These are phyloP conservation scores for Quaeritorhiza haematococci DNA, from an alignment of 371 early-diverging fungal species.

Conservation along the genomic window DNA sequence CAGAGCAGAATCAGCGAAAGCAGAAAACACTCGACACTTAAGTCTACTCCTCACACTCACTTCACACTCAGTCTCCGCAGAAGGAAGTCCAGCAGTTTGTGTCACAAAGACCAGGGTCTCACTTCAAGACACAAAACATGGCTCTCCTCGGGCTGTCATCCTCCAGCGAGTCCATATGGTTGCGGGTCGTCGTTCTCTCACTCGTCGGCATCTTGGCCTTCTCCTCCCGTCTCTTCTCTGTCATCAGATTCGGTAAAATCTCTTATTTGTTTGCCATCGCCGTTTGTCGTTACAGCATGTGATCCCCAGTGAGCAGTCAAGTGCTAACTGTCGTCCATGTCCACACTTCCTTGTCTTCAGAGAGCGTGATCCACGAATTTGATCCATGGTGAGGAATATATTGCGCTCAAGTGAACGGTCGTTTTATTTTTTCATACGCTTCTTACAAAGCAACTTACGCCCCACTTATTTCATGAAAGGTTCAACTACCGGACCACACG, in stretches of 20 bases:
- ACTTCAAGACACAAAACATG: neutral
- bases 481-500: slow-evolving; percentile 98
- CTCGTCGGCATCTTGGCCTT: slow-evolving; percentile 86
- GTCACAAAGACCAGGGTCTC: too few species aligned
- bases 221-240: slow-evolving; percentile 90
- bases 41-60: too few species aligned
- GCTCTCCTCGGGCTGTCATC: slow-evolving; percentile 1
- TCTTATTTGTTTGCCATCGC: neutral
- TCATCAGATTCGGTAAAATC: slow-evolving; percentile 77
- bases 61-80: too few species aligned
- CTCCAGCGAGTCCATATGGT: slow-evolving; percentile 9
- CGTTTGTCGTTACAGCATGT: neutral
- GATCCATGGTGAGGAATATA: slow-evolving; percentile 74
- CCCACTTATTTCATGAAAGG: slow-evolving; percentile 12
- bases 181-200: slow-evolving; percentile 64
- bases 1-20: too few species aligned
- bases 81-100: too few species aligned
- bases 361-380: slow-evolving; percentile 96
- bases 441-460: neutral
- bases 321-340: neutral
- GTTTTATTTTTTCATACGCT: neutral
- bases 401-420: neutral
- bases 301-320: neutral
- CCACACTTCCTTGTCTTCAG: slow-evolving; percentile 15
- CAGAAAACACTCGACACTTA: too few species aligned